phyloP scores from a whole-genome alignment of 164 flowering plant species.

The Paratinospora sagittata region DNA sequence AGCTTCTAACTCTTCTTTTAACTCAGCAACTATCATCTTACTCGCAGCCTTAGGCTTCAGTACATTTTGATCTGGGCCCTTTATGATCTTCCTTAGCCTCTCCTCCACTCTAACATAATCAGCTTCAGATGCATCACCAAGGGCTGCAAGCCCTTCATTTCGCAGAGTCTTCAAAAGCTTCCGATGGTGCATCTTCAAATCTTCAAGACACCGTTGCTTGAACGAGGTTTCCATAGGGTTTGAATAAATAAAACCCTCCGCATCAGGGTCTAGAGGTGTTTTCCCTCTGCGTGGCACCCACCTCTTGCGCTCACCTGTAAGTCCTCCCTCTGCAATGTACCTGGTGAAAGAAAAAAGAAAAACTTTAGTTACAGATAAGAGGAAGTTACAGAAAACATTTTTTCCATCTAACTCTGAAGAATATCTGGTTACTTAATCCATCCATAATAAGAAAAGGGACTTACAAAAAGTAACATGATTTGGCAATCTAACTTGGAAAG shows the following conservation, averaged over 20 bases:
- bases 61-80: conserved; percentile 76
- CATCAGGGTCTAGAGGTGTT: conserved; percentile 94
- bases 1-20: conserved; percentile 92
- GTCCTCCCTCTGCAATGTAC: conserved; percentile 90
- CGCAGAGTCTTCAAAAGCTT: conserved; percentile 61
- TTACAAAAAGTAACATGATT: not conserved
- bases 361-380: conserved; percentile 4
- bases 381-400: not conserved
- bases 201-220: conserved; percentile 85
- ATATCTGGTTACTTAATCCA: not conserved
- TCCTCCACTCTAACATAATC: conserved; percentile 78
- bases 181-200: conserved; percentile 66
- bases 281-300: conserved; percentile 99
- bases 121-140: conserved; percentile 70
- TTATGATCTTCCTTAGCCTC: conserved; percentile 65
- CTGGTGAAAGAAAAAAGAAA: conserved; percentile 31
- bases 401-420: not conserved
- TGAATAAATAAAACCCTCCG: conserved; percentile 65
- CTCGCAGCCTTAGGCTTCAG: conserved; percentile 98
- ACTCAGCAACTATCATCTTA: conserved; percentile 86
- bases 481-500: not conserved
- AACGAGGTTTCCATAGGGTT: conserved; percentile 90
- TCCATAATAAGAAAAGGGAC: not conserved
- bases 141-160: conserved; percentile 61
- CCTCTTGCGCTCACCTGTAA: conserved; percentile 92